Conservation (phyloP, 23 red algal genomes). For the Gracilaria vermiculophylla region DNA sequence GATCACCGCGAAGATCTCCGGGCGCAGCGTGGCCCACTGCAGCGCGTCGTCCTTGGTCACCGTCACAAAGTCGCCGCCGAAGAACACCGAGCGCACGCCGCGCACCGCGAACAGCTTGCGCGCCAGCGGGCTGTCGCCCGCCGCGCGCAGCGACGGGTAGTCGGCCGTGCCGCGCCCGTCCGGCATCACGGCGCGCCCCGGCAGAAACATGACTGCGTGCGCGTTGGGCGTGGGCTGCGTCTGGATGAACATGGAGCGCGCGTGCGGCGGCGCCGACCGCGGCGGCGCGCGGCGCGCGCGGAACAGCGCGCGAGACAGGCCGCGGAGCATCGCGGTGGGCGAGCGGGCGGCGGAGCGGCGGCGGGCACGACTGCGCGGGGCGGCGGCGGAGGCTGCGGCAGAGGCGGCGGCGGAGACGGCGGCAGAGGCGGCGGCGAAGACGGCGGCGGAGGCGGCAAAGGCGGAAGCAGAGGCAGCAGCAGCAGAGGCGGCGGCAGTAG, state of each 20-base stretch:
- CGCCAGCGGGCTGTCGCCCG: constrained; percentile 71
- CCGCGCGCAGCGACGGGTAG: constrained; percentile 63
- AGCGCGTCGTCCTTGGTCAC: constrained; percentile 84
- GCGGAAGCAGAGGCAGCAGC: too few relatives aligned
- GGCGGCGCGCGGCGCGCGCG: neutral
- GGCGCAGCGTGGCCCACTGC: constrained; percentile 83
- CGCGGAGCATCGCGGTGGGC: neutral
- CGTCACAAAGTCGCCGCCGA: constrained; percentile 92
- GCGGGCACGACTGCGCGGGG: too few relatives aligned
- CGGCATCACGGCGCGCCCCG: constrained; percentile 87
- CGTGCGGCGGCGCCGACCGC: neutral
- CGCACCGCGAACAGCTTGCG: constrained; percentile 73
- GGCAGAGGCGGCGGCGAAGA: too few relatives aligned
- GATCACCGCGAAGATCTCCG: constrained; percentile 94
- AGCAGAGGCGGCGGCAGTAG: too few relatives aligned
- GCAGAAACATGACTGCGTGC: constrained; percentile 95
- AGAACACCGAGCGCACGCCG: constrained; percentile 87
- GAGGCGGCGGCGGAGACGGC: too few relatives aligned
- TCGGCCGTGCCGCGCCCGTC: constrained; percentile 58
- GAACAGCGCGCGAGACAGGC: neutral
- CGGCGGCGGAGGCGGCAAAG: too few relatives aligned
- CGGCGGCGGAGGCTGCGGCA: too few relatives aligned
- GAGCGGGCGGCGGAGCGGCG: too few relatives aligned
- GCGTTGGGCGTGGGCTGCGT: constrained; percentile 92
- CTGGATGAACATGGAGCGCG: constrained; percentile 87